These are phyloP conservation scores for Peronosclerospora sorghi DNA, from an alignment of 352 stramenopile species.

Conservation along the genomic window DNA sequence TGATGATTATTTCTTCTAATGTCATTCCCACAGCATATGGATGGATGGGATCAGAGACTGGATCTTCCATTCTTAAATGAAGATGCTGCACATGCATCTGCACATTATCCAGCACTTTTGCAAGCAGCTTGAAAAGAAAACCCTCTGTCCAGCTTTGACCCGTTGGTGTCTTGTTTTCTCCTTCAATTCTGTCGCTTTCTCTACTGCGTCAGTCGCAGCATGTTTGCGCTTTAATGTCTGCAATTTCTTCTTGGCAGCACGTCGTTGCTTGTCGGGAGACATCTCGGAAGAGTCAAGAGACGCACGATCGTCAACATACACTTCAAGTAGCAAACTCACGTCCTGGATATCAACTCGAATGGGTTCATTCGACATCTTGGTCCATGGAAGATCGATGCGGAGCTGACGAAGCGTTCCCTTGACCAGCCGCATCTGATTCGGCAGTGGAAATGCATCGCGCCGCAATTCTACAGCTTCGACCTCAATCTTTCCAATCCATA, in stretches of 20 bases:
- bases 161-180: slow-evolving; percentile 23
- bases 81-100: slow-evolving; percentile 71
- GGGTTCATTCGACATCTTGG: slow-evolving; percentile 57
- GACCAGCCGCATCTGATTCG: slow-evolving; percentile 53
- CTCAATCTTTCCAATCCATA: slow-evolving; percentile 81
- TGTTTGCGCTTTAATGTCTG: slow-evolving; percentile 65
- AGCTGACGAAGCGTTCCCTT: slow-evolving; percentile 70
- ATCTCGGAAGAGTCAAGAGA: not conserved
- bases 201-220: slow-evolving; percentile 61
- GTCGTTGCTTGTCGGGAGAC: slow-evolving; percentile 12
- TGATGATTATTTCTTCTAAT: slow-evolving; percentile 69
- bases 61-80: slow-evolving; percentile 63
- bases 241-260: slow-evolving; percentile 26
- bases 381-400: slow-evolving; percentile 66
- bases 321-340: slow-evolving; percentile 56
- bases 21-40: slow-evolving; percentile 63
- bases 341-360: slow-evolving; percentile 72
- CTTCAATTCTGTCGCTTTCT: slow-evolving; percentile 60
- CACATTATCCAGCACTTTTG: slow-evolving; percentile 80
- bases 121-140: slow-evolving; percentile 66
- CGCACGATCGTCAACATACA: slow-evolving; percentile 25
- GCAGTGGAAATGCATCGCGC: slow-evolving; percentile 55
- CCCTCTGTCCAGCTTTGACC: slow-evolving; percentile 51
- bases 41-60: slow-evolving; percentile 26
- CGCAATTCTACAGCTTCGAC: slow-evolving; percentile 71